Evolutionary conservation across 306 rosid genomes (phyloP).

Genomic region (Dalbergia oliveri): DNA sequence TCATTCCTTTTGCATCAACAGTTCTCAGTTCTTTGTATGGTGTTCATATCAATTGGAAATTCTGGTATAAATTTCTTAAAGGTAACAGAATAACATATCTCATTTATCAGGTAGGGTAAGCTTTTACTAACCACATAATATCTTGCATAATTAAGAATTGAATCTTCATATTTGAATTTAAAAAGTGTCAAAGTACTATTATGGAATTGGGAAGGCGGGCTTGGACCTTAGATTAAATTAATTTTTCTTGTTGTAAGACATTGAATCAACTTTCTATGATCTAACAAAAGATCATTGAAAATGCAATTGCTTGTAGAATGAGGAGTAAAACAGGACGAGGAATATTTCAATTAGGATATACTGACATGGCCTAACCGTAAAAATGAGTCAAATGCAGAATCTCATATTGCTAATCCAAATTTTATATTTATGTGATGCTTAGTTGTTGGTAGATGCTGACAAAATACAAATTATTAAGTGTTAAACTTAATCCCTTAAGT

Average conservation of each 20-base stretch:
- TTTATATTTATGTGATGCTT: not conserved
- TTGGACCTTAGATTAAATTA: not conserved
- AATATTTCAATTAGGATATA: not conserved
- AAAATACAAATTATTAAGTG: not conserved
- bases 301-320: not conserved
- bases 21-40: not conserved
- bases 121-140: not conserved
- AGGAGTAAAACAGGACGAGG: not conserved
- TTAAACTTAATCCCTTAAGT: no score
- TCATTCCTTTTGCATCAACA: not conserved
- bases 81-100: not conserved
- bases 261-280: not conserved
- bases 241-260: not conserved
- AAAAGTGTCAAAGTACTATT: not conserved
- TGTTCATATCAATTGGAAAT: not conserved
- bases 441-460: not conserved
- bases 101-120: not conserved
- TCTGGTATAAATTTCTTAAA: not conserved
- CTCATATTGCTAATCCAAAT: no score
- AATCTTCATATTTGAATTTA: not conserved
- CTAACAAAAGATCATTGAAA: not conserved
- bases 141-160: not conserved
- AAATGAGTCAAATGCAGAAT: not conserved
- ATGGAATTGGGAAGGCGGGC: not conserved
- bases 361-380: not conserved